These are phyloP conservation scores for Parascedosporium putredinis DNA, from an alignment of 2,329 filamentous ascomycete species.

Conservation along the genomic window DNA sequence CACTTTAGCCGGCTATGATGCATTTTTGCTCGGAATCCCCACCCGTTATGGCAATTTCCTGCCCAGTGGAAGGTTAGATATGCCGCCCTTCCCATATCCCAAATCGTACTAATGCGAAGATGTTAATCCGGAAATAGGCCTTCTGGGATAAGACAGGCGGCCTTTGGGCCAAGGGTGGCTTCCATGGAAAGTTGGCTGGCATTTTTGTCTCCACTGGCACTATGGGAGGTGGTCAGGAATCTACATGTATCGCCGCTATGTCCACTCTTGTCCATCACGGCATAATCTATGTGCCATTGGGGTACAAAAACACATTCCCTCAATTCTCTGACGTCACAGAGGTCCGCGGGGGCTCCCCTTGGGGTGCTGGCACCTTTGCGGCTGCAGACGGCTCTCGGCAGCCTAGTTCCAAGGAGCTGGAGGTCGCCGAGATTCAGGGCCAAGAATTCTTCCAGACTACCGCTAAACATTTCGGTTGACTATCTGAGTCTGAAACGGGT, in stretches of 20 bases:
- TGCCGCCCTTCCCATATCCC: no score
- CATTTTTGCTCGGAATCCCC: conserved; percentile 84
- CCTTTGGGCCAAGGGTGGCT: conserved; percentile 70
- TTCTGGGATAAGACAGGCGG: conserved; percentile 87
- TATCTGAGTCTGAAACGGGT: conserved; percentile 43
- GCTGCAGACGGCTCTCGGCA: conserved; percentile 71
- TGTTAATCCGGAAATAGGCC: conserved; percentile 22
- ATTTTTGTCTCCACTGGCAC: conserved; percentile 83
- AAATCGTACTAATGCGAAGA: not conserved
- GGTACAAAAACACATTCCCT: conserved; percentile 72
- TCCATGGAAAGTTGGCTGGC: conserved; percentile 81
- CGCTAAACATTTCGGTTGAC: conserved; percentile 65
- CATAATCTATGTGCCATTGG: conserved; percentile 90
- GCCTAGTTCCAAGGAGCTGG: conserved; percentile 64
- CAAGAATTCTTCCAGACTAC: conserved; percentile 72
- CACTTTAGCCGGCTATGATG: conserved; percentile 68
- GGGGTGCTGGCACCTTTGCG: conserved; percentile 90
- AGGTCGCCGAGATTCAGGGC: conserved; percentile 74
- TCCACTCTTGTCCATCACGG: conserved; percentile 88
- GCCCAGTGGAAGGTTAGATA: conserved; percentile 75
- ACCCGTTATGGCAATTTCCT: conserved; percentile 95
- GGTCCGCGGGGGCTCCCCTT: conserved; percentile 77
- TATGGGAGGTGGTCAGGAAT: conserved; percentile 85
- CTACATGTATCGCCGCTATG: conserved; percentile 69
- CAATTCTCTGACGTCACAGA: conserved; percentile 62